Conservation (phyloP, 495 filamentous ascomycete genomes). For the Podospora sp. region DNA sequence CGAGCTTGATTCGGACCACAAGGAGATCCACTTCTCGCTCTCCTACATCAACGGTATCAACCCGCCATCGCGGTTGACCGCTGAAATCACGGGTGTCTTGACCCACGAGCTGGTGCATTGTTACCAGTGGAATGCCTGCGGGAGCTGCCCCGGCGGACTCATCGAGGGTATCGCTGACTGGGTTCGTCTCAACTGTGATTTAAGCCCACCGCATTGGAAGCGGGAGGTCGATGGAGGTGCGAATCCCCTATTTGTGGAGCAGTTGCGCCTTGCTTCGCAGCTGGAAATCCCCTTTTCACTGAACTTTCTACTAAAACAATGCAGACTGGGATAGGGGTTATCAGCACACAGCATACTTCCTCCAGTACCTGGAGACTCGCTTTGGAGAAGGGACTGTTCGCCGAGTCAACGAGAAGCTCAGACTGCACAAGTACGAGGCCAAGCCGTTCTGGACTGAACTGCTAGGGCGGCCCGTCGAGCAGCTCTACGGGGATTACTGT, state of each 20-base stretch:
- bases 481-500: conserved; percentile 56
- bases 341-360: conserved; percentile 88
- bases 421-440: conserved; percentile 58
- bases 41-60: conserved; percentile 64
- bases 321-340: conserved; percentile 87
- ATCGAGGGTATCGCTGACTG: conserved; percentile 96
- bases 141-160: conserved; percentile 71
- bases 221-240: conserved; percentile 40
- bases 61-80: conserved; percentile 43
- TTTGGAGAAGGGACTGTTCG: conserved; percentile 74
- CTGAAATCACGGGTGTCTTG: conserved; percentile 82
- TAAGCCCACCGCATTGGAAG: conserved; percentile 86
- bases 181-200: conserved; percentile 73
- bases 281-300: not conserved
- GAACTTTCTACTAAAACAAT: not conserved
- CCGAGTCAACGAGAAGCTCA: conserved; percentile 71
- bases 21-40: conserved; percentile 89
- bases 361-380: conserved; percentile 69
- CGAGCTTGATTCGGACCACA: conserved; percentile 85
- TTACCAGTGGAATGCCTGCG: conserved; percentile 77
- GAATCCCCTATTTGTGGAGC: not conserved
- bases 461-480: conserved; percentile 63
- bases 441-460: conserved; percentile 71
- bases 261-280: not conserved
- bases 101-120: conserved; percentile 96